Evolutionary conservation across 441 rosid genomes (phyloP), one percentile per base, ranked within the genome.

Genomic region (Lepidium campestre): DNA sequence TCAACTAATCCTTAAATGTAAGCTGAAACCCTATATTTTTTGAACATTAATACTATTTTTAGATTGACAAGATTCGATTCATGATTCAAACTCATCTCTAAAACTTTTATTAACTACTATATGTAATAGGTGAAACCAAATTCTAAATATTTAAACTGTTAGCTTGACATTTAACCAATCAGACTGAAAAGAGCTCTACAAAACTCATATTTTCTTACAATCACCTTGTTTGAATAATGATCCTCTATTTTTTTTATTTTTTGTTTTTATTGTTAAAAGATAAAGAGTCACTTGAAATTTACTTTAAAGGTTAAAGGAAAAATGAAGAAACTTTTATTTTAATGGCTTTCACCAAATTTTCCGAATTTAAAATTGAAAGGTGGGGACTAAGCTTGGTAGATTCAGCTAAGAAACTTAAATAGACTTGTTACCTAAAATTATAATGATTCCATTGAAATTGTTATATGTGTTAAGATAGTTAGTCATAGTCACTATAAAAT

Each of bases 341-440:
- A 27, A 50, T 36, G 23, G 68, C 45, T 50, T 29, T 67, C 41
- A 73, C 57, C 56, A 53, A 54, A 37, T 57, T 34, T 57, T 65
- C 60, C 9, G 35, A 73, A 29, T 62, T 67, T 61, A 44, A 67
- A 60, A 52, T 50, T 49, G 53, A 41, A 66, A 56, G 37, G 52
- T 61, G 77, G 62, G 63, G 68, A 31, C 36, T 34, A 49, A 32
- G n/a, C 49, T 71, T 65, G 39, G 20, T 7, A 41, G 56, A 41
- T 50, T 40, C 49, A 58, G 13, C 56, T 23, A 58, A 57, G 67
- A 50, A 59, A 27, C 46, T 13, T 54, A 32, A 73, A 67, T 73
- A 67, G 77, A 67, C 73, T 64, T 52, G 54, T 61, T 48, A 67
- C 77, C 77, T 53, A 67, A 54, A 37, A 56, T 41, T 25, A 44